Evolutionary conservation across 257 asterid species (phyloP).

Genomic region (Solanum paucissectum): DNA sequence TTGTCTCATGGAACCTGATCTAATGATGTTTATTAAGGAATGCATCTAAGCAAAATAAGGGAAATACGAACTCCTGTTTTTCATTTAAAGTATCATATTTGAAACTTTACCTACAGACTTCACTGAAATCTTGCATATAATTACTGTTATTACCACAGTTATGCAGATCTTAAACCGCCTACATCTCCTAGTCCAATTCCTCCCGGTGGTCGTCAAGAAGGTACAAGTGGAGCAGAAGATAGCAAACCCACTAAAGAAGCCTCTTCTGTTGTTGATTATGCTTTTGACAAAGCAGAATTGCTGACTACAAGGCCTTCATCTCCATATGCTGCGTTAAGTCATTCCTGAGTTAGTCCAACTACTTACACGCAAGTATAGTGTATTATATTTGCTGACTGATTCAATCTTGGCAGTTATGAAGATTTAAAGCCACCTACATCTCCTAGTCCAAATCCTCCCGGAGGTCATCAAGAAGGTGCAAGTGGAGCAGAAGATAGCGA

Average conservation of each 20-base stretch:
- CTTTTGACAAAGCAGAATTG: not conserved
- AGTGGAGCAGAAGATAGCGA: not conserved
- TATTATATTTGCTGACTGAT: conserved; percentile 1
- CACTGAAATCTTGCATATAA: not conserved
- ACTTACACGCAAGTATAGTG: not conserved
- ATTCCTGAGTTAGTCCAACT: not conserved
- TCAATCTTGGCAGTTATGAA: conserved; percentile 8
- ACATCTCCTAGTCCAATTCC: conserved; percentile 15
- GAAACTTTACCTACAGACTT: not conserved
- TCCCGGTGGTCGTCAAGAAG: not conserved
- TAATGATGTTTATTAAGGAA: not conserved
- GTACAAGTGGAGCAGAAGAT: not conserved
- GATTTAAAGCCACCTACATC: conserved; percentile 20
- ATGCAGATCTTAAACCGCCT: conserved; percentile 17
- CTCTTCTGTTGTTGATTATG: not conserved
- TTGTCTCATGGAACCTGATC: not conserved
- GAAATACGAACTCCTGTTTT: not conserved
- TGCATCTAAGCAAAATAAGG: not conserved
- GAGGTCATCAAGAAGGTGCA: not conserved
- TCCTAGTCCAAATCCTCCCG: conserved; percentile 14
- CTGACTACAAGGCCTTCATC: conserved; percentile 4
- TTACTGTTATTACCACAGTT: conserved; percentile 5
- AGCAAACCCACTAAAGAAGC: not conserved
- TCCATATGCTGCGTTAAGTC: conserved; percentile 17
- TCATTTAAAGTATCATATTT: not conserved